phyloP scores from a whole-genome alignment of 345 rosid genomes.

The Citrus hindsii region DNA sequence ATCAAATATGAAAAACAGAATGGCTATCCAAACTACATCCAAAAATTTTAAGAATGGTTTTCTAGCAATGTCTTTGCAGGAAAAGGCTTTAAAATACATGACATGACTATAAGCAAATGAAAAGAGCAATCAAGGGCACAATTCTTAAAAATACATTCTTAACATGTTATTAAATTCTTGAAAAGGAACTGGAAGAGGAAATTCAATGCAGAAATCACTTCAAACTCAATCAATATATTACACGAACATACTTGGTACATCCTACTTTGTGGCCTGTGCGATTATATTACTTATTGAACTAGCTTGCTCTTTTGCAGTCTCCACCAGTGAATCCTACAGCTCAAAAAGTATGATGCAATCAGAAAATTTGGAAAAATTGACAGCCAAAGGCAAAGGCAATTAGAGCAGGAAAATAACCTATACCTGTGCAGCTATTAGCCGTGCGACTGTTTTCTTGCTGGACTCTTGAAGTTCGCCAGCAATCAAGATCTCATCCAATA shows the following conservation, averaged over 20 bases:
- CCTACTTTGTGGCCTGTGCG: slow-evolving; percentile 89
- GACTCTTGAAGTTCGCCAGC: slow-evolving; percentile 98
- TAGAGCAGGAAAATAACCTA: neutral
- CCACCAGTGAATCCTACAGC: slow-evolving; percentile 83
- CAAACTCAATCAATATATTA: neutral
- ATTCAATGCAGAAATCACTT: neutral
- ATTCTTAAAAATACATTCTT: neutral
- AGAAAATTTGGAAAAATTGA: neutral
- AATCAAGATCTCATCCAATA: slow-evolving; percentile 84
- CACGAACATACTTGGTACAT: neutral
- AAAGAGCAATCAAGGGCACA: neutral
- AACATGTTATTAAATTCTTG: neutral
- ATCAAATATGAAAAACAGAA: no score
- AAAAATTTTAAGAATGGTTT: neutral
- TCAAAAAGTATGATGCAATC: neutral
- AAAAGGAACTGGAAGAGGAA: neutral
- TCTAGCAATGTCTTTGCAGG: neutral
- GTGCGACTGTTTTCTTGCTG: slow-evolving; percentile 90
- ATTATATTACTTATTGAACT: slow-evolving; percentile 85
- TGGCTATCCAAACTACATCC: neutral
- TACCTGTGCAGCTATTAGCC: slow-evolving; percentile 88
- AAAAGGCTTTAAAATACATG: neutral
- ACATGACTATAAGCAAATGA: neutral
- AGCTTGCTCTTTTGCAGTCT: slow-evolving; percentile 90
- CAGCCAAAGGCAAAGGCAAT: slow-evolving; percentile 1